Percentiles rank a stretch among this genome's conserved stretches.
phyloP scores from a whole-genome alignment of 345 rosid genomes.

The Odontarrhena argentea region DNA sequence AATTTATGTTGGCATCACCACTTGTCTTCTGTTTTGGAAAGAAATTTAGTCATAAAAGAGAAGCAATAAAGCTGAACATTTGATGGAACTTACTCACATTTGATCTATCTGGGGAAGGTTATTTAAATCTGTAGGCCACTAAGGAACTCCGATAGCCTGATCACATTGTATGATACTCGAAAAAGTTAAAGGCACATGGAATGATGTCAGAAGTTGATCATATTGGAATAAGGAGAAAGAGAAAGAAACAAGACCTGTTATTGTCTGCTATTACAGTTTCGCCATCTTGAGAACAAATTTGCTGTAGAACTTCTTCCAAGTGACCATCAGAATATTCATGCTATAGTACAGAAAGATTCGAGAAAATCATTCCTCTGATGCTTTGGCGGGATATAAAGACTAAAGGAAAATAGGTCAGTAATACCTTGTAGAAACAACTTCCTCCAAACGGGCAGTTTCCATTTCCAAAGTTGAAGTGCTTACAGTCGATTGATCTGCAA shows the following conservation, averaged over 20 bases:
- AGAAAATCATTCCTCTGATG: conserved; percentile 8
- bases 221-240: neutral
- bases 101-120: neutral
- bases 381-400: neutral
- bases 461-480: conserved; percentile 81
- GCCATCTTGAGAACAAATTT: conserved; percentile 74
- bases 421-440: conserved; percentile 88
- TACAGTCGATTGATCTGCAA: conserved; percentile 67
- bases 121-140: conserved; percentile 49
- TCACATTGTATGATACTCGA: conserved; percentile 13
- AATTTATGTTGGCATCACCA: conserved; percentile 22
- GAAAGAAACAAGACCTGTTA: conserved; percentile 39
- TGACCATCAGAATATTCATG: conserved; percentile 78
- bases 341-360: conserved; percentile 43
- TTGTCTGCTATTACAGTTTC: conserved; percentile 60
- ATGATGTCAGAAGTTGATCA: conserved; percentile 6
- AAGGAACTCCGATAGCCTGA: conserved; percentile 77
- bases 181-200: neutral
- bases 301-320: conserved; percentile 74
- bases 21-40: conserved; percentile 23
- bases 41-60: conserved; percentile 5
- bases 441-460: conserved; percentile 90
- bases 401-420: neutral
- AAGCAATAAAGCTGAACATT: neutral
- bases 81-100: conserved; percentile 29